phyloP scores from a whole-genome alignment of 331 rosid genomes.

The Malus hybrid region DNA sequence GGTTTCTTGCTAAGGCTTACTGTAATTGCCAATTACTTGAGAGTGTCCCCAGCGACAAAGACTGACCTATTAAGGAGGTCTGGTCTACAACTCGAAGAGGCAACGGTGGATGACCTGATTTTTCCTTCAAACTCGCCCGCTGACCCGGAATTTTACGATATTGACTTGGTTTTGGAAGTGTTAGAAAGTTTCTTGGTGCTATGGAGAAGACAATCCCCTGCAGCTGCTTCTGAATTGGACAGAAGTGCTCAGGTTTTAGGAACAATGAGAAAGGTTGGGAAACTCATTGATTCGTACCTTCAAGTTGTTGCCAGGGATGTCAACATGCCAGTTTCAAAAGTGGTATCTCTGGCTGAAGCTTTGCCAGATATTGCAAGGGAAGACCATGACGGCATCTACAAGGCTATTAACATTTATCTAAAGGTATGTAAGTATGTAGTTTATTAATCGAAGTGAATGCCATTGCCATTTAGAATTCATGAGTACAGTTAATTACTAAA shows the following conservation, averaged over 20 bases:
- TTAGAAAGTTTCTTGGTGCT: conserved; percentile 65
- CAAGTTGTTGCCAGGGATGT: conserved; percentile 76
- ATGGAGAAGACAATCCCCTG: conserved; percentile 68
- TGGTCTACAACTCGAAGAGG: conserved; percentile 78
- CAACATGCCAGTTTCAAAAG: conserved; percentile 63
- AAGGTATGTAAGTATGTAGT: conserved; percentile 49
- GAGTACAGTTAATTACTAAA: background rate
- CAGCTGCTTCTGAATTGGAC: conserved; percentile 29
- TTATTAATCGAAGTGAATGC: background rate
- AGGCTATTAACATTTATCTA: conserved; percentile 80
- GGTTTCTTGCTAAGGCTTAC: conserved; percentile 81
- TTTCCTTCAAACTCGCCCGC: conserved; percentile 49
- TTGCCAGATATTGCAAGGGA: conserved; percentile 71
- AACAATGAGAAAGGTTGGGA: conserved; percentile 71
- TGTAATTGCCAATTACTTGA: conserved; percentile 44
- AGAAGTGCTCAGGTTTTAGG: conserved; percentile 40
- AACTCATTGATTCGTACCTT: conserved; percentile 88
- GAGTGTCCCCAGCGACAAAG: conserved; percentile 61
- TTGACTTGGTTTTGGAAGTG: conserved; percentile 71
- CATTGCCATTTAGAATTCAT: background rate
- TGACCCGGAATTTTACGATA: conserved; percentile 52
- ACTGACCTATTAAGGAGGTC: conserved; percentile 69
- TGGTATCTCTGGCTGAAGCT: conserved; percentile 67
- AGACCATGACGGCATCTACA: conserved; percentile 69
- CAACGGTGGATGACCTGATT: conserved; percentile 74